Evolutionary conservation across 305 asterid genomes (phyloP).

Genomic region (Salvia sclarea): DNA sequence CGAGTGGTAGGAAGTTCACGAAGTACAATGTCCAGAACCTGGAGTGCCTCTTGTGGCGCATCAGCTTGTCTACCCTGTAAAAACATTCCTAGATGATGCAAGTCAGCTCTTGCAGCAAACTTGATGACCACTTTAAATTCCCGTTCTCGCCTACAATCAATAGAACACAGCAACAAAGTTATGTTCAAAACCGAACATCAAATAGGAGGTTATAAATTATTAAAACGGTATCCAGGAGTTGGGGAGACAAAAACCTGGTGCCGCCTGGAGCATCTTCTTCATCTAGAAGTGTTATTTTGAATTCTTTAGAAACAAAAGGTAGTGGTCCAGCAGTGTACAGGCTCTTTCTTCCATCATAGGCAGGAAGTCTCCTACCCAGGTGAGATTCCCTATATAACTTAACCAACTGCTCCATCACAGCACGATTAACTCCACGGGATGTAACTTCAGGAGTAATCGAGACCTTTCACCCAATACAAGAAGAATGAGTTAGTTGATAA

Average conservation of each 20-base stretch:
- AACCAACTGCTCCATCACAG: conserved; percentile 82
- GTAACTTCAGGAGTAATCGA: conserved; percentile 79
- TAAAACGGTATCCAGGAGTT: neutral
- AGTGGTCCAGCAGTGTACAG: conserved; percentile 95
- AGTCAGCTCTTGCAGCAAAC: conserved; percentile 91
- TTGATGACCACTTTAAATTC: conserved; percentile 84
- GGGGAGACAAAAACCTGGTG: conserved; percentile 44
- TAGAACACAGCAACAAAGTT: conserved; percentile 1
- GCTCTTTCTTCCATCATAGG: conserved; percentile 93
- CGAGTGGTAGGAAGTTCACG: conserved; percentile 84
- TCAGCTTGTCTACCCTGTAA: conserved; percentile 88
- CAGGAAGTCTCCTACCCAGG: conserved; percentile 83
- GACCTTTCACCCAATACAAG: conserved; percentile 45
- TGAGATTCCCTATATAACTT: conserved; percentile 68
- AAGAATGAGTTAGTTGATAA: neutral
- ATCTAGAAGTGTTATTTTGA: conserved; percentile 61
- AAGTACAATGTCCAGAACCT: conserved; percentile 91
- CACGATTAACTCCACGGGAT: conserved; percentile 78
- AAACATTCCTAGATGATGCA: conserved; percentile 93
- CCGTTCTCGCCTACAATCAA: conserved; percentile 67
- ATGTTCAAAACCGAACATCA: neutral
- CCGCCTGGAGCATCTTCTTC: conserved; percentile 78
- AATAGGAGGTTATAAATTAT: neutral
- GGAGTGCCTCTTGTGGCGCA: conserved; percentile 98
- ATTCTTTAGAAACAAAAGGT: conserved; percentile 77